Evolutionary conservation across 2,329 filamentous ascomycete genomes (phyloP).

Genomic region (Dothistroma septosporum): DNA sequence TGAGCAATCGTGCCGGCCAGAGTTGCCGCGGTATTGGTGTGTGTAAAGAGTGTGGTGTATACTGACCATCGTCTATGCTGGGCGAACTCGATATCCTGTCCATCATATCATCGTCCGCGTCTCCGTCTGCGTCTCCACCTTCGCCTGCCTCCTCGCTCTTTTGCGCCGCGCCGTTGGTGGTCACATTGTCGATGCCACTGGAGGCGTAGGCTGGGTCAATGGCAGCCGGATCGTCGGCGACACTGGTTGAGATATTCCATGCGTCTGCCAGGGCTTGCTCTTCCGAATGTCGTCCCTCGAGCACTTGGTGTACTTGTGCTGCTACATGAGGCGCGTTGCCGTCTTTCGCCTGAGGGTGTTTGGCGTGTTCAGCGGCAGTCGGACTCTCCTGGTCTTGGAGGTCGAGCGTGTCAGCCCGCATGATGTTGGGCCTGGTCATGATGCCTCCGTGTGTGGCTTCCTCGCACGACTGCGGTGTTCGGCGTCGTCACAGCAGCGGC

Average conservation of each 20-base stretch:
- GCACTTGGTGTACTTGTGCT: constrained; percentile 74
- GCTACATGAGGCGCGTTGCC: constrained; percentile 76
- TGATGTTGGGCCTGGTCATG: constrained; percentile 25
- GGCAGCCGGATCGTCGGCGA: constrained; percentile 41
- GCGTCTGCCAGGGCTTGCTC: constrained; percentile 63
- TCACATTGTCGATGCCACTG: constrained; percentile 47
- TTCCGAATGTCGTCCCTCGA: constrained; percentile 66
- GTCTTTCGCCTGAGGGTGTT: constrained; percentile 50
- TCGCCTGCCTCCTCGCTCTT: constrained; percentile 32
- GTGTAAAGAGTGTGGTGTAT: constrained; percentile 39
- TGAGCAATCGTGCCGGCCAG: constrained; percentile 43
- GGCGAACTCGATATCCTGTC: constrained; percentile 98
- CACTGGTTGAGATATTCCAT: constrained; percentile 41
- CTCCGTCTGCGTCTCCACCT: constrained; percentile 34
- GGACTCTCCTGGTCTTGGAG: constrained; percentile 79
- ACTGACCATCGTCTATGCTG: constrained; percentile 98
- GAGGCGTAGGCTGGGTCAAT: constrained; percentile 49
- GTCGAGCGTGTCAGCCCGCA: constrained; percentile 77
- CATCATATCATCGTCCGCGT: constrained; percentile 74
- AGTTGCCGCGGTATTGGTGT: constrained; percentile 9
- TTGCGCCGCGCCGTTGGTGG: constrained; percentile 22
- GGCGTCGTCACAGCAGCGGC: not conserved
- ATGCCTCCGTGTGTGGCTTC: not conserved
- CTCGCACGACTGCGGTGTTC: not conserved
- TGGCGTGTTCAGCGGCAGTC: constrained; percentile 76